Conservation (phyloP, 805 yeast species). For the Candida boleticola region DNA sequence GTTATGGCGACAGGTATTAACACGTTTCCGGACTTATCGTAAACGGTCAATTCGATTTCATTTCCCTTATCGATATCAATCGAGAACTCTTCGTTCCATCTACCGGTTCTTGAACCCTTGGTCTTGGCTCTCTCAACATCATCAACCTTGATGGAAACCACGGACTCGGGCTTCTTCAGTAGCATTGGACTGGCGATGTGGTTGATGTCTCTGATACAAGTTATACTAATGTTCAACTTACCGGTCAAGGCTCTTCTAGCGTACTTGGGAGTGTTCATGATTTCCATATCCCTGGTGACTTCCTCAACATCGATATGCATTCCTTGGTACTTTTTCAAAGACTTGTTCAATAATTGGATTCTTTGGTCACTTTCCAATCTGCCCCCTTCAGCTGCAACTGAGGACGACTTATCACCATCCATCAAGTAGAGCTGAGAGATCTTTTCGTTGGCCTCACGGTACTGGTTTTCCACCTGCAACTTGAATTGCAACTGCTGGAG, state of each 20-base stretch:
- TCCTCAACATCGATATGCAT: slow-evolving; percentile 76
- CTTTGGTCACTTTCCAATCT: slow-evolving; percentile 80
- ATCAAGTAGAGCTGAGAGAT: slow-evolving; percentile 78
- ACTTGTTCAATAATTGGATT: slow-evolving; percentile 76
- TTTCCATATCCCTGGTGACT: slow-evolving; percentile 61
- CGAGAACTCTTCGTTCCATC: slow-evolving; percentile 80
- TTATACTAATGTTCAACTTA: slow-evolving; percentile 64
- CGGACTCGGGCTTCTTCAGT: slow-evolving; percentile 75
- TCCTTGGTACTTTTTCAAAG: slow-evolving; percentile 84
- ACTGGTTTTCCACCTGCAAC: slow-evolving; percentile 90
- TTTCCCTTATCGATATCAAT: slow-evolving; percentile 86
- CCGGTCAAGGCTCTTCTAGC: slow-evolving; percentile 87
- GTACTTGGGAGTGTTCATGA: slow-evolving; percentile 66
- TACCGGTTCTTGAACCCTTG: slow-evolving; percentile 68
- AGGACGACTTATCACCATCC: slow-evolving; percentile 86
- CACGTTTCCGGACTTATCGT: slow-evolving; percentile 69
- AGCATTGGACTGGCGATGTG: slow-evolving; percentile 85
- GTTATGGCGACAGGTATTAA: slow-evolving; percentile 85
- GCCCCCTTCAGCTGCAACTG: slow-evolving; percentile 88
- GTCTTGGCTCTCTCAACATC: slow-evolving; percentile 82
- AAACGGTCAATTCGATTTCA: slow-evolving; percentile 85
- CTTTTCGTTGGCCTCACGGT: slow-evolving; percentile 88
- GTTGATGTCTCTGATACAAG: slow-evolving; percentile 83
- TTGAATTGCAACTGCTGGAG: slow-evolving; percentile 92
- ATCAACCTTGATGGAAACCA: slow-evolving; percentile 77